Percentiles rank a stretch among this genome's conserved stretches.
Evolutionary conservation across 345 rosid species (phyloP).

Genomic region (Psidium friedrichsthalianum): DNA sequence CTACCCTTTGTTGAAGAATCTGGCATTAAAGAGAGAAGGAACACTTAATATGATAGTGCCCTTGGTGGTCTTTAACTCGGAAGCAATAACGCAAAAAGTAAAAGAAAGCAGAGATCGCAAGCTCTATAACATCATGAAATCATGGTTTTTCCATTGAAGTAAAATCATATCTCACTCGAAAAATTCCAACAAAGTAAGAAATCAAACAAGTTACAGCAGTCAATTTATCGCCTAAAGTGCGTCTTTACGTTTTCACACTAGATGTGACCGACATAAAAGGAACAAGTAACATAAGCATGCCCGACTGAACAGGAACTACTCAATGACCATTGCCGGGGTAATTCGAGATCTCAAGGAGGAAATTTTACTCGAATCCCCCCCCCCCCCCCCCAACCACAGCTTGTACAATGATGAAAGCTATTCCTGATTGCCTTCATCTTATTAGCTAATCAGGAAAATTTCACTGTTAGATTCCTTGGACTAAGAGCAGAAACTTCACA

Average conservation of each 20-base stretch:
- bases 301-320: background rate
- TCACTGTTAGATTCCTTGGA: background rate
- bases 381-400: no score
- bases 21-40: conserved; percentile 12
- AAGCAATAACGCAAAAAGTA: accelerated
- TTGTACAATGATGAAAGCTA: background rate
- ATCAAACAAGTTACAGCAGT: background rate
- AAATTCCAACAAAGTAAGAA: background rate
- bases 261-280: background rate
- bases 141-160: background rate
- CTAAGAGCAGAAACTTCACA: background rate
- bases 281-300: background rate
- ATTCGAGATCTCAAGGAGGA: background rate
- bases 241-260: background rate
- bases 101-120: background rate
- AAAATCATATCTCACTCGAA: background rate
- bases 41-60: accelerated
- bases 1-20: conserved; percentile 95
- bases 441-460: background rate
- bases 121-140: background rate
- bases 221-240: background rate
- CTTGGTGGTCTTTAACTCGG: accelerated
- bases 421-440: background rate
- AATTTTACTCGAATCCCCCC: background rate
- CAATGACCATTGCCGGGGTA: background rate